phyloP scores from a whole-genome alignment of 2,329 filamentous ascomycete species.

The Colletotrichum horii region DNA sequence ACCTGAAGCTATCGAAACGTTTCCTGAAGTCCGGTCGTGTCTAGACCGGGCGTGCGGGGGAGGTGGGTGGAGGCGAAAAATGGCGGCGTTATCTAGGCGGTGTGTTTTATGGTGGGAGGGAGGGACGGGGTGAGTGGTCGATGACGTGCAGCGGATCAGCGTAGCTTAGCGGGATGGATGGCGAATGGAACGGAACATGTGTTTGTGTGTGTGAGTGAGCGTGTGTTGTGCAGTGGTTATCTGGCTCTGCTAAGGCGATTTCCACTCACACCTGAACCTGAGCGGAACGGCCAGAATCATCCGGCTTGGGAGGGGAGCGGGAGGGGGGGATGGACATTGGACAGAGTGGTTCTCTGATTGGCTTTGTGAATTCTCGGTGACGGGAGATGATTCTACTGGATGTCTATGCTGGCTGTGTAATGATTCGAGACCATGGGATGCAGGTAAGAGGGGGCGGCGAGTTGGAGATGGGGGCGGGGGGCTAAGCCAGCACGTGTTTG shows the following conservation, averaged over 20 bases:
- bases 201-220: neutral
- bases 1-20: neutral
- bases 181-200: neutral
- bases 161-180: neutral
- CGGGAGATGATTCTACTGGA: neutral
- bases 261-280: neutral
- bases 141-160: constrained; percentile 16
- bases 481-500: neutral
- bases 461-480: too few relatives aligned
- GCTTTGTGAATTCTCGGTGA: neutral
- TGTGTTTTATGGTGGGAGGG: neutral
- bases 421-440: neutral
- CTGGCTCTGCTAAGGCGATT: neutral
- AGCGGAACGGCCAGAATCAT: neutral
- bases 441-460: neutral
- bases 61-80: neutral
- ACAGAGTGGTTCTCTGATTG: neutral
- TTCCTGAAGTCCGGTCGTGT: neutral
- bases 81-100: neutral
- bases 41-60: neutral
- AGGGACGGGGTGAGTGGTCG: neutral
- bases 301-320: neutral
- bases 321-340: neutral
- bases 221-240: neutral
- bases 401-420: neutral